Conservation (phyloP, 1,139 yeast species). For the Suhomyces terraborum region DNA sequence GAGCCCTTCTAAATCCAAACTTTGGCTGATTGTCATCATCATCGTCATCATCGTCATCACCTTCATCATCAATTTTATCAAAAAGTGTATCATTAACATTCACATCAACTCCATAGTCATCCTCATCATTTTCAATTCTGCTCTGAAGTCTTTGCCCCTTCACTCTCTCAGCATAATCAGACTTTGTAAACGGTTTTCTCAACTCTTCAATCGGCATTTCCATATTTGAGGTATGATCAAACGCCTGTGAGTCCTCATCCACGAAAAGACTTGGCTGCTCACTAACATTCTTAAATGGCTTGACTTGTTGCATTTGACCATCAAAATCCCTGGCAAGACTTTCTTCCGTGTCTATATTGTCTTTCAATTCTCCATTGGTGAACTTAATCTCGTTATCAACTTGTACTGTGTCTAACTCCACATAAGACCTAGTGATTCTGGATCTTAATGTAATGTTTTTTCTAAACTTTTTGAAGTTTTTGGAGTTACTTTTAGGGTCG, state of each 20-base stretch:
- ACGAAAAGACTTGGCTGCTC: slow-evolving; percentile 21
- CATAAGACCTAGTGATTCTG: slow-evolving; percentile 28
- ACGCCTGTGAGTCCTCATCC: slow-evolving; percentile 21
- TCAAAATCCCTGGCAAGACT: slow-evolving; percentile 28
- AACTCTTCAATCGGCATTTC: background rate
- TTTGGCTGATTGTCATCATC: slow-evolving; percentile 41
- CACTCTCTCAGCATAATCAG: background rate
- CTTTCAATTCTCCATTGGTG: slow-evolving; percentile 8
- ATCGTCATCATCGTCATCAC: slow-evolving; percentile 34
- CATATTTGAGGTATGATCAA: background rate
- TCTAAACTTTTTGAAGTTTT: slow-evolving; percentile 41
- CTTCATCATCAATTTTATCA: slow-evolving; percentile 12
- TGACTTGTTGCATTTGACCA: slow-evolving; percentile 31
- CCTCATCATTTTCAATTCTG: background rate
- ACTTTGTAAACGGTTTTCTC: background rate
- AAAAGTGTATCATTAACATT: background rate
- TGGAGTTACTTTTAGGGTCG: slow-evolving; percentile 23
- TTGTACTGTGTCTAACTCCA: slow-evolving; percentile 26
- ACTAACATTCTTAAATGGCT: slow-evolving; percentile 8
- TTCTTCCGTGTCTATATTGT: slow-evolving; percentile 11
- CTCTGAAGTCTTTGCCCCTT: background rate
- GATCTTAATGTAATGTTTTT: slow-evolving; percentile 29
- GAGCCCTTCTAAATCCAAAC: slow-evolving; percentile 31
- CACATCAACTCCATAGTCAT: background rate
- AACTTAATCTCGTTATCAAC: slow-evolving; percentile 20